phyloP scores from a whole-genome alignment of 352 stramenopile genomes.

The Globisporangium heterothallicum region DNA sequence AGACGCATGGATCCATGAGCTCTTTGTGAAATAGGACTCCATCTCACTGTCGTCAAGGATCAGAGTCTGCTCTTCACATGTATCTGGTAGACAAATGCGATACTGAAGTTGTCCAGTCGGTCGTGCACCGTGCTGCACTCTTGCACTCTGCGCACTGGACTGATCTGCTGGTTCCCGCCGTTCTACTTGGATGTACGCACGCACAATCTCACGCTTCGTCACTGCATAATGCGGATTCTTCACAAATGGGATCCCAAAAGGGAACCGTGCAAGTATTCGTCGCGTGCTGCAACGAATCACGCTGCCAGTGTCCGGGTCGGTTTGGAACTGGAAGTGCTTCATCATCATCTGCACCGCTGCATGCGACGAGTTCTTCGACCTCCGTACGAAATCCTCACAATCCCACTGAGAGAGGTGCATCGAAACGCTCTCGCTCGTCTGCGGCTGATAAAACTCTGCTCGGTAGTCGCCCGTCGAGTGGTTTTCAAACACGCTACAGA shows the following conservation, averaged over 20 bases:
- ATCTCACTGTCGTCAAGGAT: constrained; percentile 41
- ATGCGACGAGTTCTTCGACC: constrained; percentile 7
- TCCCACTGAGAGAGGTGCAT: constrained; percentile 16
- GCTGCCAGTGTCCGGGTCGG: constrained; percentile 9
- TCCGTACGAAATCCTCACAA: constrained; percentile 23
- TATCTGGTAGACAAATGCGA: constrained; percentile 42
- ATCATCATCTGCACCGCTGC: constrained; percentile 12
- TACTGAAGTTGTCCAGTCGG: constrained; percentile 19
- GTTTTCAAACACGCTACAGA: constrained; percentile 26
- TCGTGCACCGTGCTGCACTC: neutral
- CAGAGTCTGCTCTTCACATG: constrained; percentile 46
- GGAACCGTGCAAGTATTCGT: constrained; percentile 35
- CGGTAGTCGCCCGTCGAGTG: constrained; percentile 17
- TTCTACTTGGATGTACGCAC: constrained; percentile 58
- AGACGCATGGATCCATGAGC: constrained; percentile 30
- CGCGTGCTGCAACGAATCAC: constrained; percentile 11
- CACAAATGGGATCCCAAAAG: constrained; percentile 30
- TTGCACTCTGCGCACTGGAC: neutral
- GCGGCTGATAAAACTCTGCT: constrained; percentile 38
- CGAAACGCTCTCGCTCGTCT: constrained; percentile 18
- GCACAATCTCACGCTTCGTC: constrained; percentile 28
- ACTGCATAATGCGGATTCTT: constrained; percentile 34
- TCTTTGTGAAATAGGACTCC: constrained; percentile 36
- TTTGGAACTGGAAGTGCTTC: constrained; percentile 23
- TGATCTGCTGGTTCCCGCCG: constrained; percentile 10